A percentile compares a stretch with the other conserved stretches of the same genome.
phyloP scores from a whole-genome alignment of 2,329 filamentous ascomycete genomes.

The Sclerotinia trifoliorum region DNA sequence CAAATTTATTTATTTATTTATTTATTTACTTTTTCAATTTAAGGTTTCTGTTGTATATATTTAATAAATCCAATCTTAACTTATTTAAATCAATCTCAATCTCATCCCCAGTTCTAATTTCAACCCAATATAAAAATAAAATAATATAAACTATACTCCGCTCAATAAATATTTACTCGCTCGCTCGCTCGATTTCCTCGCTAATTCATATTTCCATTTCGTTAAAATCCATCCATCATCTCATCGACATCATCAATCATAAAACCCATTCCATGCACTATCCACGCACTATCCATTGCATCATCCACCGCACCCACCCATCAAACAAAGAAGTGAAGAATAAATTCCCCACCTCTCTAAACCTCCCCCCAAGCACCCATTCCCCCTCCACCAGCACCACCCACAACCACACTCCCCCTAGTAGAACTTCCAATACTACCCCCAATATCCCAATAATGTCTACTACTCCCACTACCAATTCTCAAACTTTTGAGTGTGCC shows the following conservation, averaged over 20 bases:
- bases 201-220: background rate
- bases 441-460: slow-evolving; percentile 92
- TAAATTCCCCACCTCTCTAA: background rate
- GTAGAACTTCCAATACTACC: slow-evolving; percentile 55
- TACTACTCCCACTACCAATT: slow-evolving; percentile 60
- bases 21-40: no score
- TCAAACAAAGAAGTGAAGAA: no score
- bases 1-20: no score
- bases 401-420: slow-evolving; percentile 68
- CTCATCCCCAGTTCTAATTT: background rate
- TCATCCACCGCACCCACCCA: no score
- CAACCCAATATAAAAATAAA: background rate
- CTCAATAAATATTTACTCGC: background rate
- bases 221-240: background rate
- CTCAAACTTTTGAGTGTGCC: slow-evolving; percentile 18
- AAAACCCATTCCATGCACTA: background rate
- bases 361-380: slow-evolving; percentile 12
- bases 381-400: slow-evolving; percentile 51
- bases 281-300: no score
- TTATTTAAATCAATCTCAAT: background rate
- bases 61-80: background rate
- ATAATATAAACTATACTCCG: background rate
- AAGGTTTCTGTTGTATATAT: background rate
- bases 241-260: background rate
- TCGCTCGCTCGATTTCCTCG: background rate